Conservation (phyloP, 495 filamentous ascomycete genomes). For the Recurvomyces mirabilis region DNA sequence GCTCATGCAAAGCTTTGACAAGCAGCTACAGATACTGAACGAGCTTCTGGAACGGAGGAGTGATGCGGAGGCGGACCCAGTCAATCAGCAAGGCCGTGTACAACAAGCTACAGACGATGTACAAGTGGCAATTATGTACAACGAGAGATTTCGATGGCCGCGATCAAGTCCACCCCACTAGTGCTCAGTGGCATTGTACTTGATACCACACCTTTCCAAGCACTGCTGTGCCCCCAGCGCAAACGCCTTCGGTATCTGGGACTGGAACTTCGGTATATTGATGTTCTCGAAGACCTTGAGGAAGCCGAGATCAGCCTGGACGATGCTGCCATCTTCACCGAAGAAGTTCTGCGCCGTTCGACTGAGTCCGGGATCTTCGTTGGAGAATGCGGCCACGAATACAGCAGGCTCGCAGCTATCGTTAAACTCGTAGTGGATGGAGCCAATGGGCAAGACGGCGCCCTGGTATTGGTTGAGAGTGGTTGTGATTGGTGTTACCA, state of each 20-base stretch:
- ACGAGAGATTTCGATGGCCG: no score
- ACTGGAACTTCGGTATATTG: constrained; percentile 37
- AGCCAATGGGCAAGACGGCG: constrained; percentile 40
- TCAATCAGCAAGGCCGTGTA: no score
- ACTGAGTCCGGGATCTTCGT: constrained; percentile 40
- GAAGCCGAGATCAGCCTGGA: constrained; percentile 35
- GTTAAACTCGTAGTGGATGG: constrained; percentile 46
- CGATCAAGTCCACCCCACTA: neutral
- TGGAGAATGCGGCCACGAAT: constrained; percentile 40
- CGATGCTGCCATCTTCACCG: constrained; percentile 33
- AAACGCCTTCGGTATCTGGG: constrained; percentile 35
- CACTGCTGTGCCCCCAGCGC: constrained; percentile 39
- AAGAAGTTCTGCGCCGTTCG: constrained; percentile 43
- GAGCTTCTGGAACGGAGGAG: no score
- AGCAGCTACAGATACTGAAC: neutral
- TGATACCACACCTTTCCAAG: constrained; percentile 31
- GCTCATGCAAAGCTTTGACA: neutral
- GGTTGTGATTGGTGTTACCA: constrained; percentile 30
- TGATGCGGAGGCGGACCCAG: no score
- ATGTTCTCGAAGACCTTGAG: constrained; percentile 33
- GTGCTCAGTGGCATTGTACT: constrained; percentile 3
- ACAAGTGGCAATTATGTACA: no score
- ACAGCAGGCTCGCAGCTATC: constrained; percentile 37
- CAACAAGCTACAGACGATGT: no score
- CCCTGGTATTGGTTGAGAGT: constrained; percentile 33